A percentile compares a stretch with the other conserved stretches of the same genome.
Evolutionary conservation across 257 asterid genomes (phyloP).

Genomic region (Solanum chiquidenum): DNA sequence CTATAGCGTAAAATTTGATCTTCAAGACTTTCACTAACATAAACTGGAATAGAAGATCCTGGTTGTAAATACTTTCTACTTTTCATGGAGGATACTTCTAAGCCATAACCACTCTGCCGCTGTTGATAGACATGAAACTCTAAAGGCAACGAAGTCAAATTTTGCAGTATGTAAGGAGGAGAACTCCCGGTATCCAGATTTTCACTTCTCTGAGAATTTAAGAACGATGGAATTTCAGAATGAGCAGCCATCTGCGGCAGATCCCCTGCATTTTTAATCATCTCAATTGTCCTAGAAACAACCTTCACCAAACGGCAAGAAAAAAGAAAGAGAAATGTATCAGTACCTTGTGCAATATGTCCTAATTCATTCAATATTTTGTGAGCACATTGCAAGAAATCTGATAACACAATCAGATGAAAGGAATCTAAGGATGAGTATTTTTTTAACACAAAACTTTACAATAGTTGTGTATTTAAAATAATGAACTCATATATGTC

Average conservation of each 20-base stretch:
- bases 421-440: neutral
- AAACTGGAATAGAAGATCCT: conserved; percentile 66
- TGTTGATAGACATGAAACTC: conserved; percentile 45
- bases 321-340: neutral
- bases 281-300: conserved; percentile 53
- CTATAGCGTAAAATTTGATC: conserved; percentile 54
- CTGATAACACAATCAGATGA: neutral
- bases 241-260: conserved; percentile 18
- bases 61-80: conserved; percentile 47
- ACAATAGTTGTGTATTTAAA: neutral
- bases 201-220: conserved; percentile 31
- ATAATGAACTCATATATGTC: neutral
- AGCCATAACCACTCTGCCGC: conserved; percentile 41
- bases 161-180: conserved; percentile 87
- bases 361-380: neutral
- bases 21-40: conserved; percentile 64
- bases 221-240: conserved; percentile 27
- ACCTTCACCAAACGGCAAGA: conserved; percentile 36
- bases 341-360: neutral
- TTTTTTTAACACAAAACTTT: neutral
- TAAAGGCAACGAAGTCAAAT: conserved; percentile 79
- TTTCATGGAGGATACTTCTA: conserved; percentile 43
- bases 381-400: neutral
- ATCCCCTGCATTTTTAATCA: conserved; percentile 54
- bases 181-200: conserved; percentile 48